phyloP scores from a whole-genome alignment of 1,284 basidiomycete genomes.

The Stygiomarasmius scandens region DNA sequence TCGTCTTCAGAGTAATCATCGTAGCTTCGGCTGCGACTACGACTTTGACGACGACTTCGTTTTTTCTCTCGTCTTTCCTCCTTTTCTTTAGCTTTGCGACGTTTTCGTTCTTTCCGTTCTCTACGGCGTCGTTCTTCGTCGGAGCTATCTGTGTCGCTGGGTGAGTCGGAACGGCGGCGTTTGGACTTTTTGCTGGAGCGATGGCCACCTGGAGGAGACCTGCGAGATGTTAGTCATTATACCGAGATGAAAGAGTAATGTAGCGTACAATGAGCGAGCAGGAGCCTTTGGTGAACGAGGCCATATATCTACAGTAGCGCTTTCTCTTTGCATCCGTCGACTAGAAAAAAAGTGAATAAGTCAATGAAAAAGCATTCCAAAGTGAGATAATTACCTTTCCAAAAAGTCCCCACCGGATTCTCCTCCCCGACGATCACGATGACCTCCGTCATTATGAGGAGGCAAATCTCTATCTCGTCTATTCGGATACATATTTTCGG shows the following conservation, averaged over 20 bases:
- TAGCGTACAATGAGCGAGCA: conserved; percentile 57
- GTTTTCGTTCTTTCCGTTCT: conserved; percentile 63
- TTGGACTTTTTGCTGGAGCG: conserved; percentile 62
- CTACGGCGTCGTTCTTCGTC: conserved; percentile 61
- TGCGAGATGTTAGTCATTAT: conserved; percentile 26
- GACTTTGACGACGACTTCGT: conserved; percentile 36
- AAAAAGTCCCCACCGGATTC: conserved; percentile 48
- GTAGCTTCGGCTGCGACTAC: conserved; percentile 38
- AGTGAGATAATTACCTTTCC: conserved; percentile 51
- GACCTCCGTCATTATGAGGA: conserved; percentile 16
- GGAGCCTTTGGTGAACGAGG: conserved; percentile 81
- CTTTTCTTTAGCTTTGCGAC: conserved; percentile 51
- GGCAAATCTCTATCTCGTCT: conserved; percentile 24
- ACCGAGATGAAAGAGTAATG: not conserved
- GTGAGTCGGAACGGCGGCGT: conserved; percentile 52
- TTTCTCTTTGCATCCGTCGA: conserved; percentile 75
- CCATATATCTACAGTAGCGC: conserved; percentile 73
- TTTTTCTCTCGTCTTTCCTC: conserved; percentile 39
- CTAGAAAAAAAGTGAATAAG: conserved; percentile 41
- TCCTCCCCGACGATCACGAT: conserved; percentile 28
- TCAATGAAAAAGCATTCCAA: not conserved
- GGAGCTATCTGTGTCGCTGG: conserved; percentile 56
- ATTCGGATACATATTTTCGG: conserved; percentile 53
- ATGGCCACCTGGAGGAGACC: conserved; percentile 56
- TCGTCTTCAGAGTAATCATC: conserved; percentile 40